A percentile compares a stretch with the other conserved stretches of the same genome.
phyloP scores from a whole-genome alignment of 2,329 filamentous ascomycete genomes.

The Sarocladium strictum region DNA sequence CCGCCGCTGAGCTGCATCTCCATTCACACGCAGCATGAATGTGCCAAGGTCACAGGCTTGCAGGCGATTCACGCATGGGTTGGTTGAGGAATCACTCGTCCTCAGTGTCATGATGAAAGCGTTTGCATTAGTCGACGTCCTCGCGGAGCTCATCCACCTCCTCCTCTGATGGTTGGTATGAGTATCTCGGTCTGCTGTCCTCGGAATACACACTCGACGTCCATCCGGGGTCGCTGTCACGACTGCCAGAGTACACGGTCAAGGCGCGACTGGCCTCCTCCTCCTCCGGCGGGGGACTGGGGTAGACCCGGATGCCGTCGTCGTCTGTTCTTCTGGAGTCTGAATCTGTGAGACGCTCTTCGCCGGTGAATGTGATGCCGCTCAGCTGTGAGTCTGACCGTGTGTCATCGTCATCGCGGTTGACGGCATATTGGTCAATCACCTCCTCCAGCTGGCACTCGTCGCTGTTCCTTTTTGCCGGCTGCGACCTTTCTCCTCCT shows the following conservation, averaged over 20 bases:
- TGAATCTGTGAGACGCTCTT: not conserved
- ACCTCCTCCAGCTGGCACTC: not conserved
- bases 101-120: not conserved
- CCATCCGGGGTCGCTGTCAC: not conserved
- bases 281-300: not conserved
- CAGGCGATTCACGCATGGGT: no score
- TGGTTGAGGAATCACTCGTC: no score
- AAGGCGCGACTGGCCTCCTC: not conserved
- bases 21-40: no score
- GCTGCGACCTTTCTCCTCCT: not conserved
- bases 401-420: not conserved
- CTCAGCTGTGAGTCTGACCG: not conserved
- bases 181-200: not conserved
- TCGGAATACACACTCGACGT: slow-evolving; percentile 1
- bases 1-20: no score
- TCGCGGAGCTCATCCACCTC: not conserved
- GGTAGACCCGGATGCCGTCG: not conserved
- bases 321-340: not conserved
- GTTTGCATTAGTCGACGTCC: not conserved
- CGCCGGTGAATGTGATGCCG: not conserved
- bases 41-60: no score
- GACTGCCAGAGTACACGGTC: not conserved
- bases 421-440: not conserved
- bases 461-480: not conserved
- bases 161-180: not conserved